Evolutionary conservation across 164 flowering plant species (phyloP).

Genomic region (Echeveria elegans): DNA sequence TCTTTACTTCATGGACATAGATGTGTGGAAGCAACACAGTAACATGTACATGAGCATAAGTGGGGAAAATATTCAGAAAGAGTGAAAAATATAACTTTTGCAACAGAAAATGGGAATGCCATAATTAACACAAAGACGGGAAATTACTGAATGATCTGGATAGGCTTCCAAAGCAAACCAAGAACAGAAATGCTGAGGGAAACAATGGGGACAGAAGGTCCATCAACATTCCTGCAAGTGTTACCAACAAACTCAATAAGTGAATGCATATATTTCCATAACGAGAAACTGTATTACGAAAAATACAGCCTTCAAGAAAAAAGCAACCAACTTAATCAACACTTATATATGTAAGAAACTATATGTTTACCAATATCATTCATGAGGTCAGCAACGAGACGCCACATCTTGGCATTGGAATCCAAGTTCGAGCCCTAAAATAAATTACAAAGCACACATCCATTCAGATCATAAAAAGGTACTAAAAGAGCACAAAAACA

Average conservation of each 20-base stretch:
- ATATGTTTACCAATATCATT: constrained; percentile 80
- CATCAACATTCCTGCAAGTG: constrained; percentile 95
- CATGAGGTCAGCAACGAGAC: constrained; percentile 96
- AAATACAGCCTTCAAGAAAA: background rate
- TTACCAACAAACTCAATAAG: background rate
- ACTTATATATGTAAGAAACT: background rate
- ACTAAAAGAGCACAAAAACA: background rate
- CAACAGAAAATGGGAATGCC: background rate
- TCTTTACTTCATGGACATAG: background rate
- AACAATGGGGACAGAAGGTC: constrained; percentile 85
- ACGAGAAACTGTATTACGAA: background rate
- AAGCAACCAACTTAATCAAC: too few species aligned
- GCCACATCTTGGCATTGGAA: constrained; percentile 99
- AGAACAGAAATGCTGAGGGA: constrained; percentile 79
- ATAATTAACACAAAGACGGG: background rate
- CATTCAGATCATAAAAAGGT: background rate
- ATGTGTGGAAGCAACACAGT: background rate
- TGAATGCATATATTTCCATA: background rate
- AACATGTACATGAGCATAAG: background rate
- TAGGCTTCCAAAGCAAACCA: constrained; percentile 91
- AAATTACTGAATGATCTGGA: constrained; percentile 97
- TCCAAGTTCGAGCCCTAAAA: constrained; percentile 71
- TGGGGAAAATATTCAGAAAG: too few species aligned
- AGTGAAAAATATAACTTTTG: background rate
- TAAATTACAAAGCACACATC: background rate